Conservation (phyloP, 2,329 filamentous ascomycete species). For the Colletotrichum eleusines region DNA sequence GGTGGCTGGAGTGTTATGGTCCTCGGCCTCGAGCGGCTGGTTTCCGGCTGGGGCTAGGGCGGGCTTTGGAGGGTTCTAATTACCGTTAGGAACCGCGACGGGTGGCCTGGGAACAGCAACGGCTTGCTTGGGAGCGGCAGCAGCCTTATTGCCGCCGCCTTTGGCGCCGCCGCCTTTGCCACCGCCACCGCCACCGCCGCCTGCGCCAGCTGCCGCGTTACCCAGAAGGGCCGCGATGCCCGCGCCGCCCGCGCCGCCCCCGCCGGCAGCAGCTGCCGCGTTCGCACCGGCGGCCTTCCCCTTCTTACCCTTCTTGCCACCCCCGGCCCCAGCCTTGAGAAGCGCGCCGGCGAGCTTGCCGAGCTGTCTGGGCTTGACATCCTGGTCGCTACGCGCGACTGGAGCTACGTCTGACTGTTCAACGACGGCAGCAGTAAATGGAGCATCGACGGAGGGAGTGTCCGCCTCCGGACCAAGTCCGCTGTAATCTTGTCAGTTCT, state of each 20-base stretch:
- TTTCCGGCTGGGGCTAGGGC: constrained; percentile 18
- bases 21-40: not conserved
- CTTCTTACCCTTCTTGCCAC: constrained; percentile 15
- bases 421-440: constrained; percentile 14
- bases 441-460: constrained; percentile 7
- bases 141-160: not conserved
- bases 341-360: constrained; percentile 2
- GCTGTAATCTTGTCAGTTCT: not conserved
- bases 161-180: not conserved
- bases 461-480: constrained; percentile 20
- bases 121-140: constrained; percentile 5
- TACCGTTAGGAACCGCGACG: constrained; percentile 27
- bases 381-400: not conserved
- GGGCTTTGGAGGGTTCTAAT: constrained; percentile 12
- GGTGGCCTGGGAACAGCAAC: not conserved
- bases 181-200: not conserved
- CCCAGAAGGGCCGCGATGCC: not conserved
- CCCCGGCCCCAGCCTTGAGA: constrained; percentile 5
- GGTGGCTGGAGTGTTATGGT: constrained; percentile 14
- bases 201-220: not conserved
- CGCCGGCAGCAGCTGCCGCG: not conserved
- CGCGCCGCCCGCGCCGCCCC: too few species aligned
- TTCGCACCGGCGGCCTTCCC: not conserved
- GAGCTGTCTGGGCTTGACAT: constrained; percentile 14
- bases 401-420: constrained; percentile 26